phyloP scores from a whole-genome alignment of 805 yeast genomes.

The Huiozyma naganishii region DNA sequence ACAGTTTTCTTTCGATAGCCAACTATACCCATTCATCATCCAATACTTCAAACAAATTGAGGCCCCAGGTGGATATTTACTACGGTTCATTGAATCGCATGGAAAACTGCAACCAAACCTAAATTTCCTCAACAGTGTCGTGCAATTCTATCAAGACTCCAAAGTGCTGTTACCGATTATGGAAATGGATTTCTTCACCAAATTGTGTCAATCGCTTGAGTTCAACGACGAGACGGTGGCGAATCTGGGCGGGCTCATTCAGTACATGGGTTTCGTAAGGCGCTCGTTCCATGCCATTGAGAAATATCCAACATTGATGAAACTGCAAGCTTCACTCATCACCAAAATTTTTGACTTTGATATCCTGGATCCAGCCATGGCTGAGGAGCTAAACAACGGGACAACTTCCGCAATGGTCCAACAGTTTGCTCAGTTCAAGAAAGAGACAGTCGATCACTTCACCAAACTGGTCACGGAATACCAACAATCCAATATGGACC shows the following conservation, averaged over 20 bases:
- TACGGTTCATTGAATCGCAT: constrained; percentile 27
- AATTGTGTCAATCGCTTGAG: constrained; percentile 14
- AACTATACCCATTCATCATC: constrained; percentile 27
- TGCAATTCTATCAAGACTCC: constrained; percentile 16
- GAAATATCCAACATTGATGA: constrained; percentile 18
- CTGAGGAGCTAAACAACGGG: background rate
- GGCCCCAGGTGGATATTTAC: constrained; percentile 24
- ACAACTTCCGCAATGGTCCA: background rate
- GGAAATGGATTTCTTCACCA: constrained; percentile 25
- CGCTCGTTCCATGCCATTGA: constrained; percentile 19
- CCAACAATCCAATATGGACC: constrained; percentile 19
- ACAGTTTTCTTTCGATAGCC: constrained; percentile 22
- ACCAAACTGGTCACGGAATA: constrained; percentile 16
- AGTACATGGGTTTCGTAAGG: constrained; percentile 25
- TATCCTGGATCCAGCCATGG: constrained; percentile 4
- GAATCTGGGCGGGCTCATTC: constrained; percentile 26
- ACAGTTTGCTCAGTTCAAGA: constrained; percentile 23
- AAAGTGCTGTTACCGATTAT: constrained; percentile 16
- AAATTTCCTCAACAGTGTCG: constrained; percentile 23
- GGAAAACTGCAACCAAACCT: constrained; percentile 15
- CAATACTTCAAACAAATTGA: constrained; percentile 23
- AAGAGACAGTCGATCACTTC: constrained; percentile 21
- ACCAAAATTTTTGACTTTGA: constrained; percentile 30
- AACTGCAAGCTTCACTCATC: constrained; percentile 27
- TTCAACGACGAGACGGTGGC: constrained; percentile 2